These are phyloP conservation scores for Phytophthora pini DNA, from an alignment of 352 stramenopile species.

Conservation along the genomic window DNA sequence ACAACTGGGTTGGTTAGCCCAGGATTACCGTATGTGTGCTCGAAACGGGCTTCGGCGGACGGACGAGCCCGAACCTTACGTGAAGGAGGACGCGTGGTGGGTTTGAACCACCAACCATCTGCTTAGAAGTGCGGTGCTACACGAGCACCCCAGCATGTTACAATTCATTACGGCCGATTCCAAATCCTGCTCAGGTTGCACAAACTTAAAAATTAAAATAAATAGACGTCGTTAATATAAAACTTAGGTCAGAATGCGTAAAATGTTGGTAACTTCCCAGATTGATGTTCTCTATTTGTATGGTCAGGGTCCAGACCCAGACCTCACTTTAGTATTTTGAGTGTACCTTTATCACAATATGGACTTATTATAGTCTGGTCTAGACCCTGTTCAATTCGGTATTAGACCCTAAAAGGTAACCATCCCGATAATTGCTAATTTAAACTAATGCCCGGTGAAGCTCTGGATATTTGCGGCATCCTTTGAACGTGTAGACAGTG, in stretches of 20 bases:
- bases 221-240: too few species aligned
- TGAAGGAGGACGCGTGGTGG: neutral
- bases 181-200: too few species aligned
- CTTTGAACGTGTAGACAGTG: too few species aligned
- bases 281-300: neutral
- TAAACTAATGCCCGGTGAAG: too few species aligned
- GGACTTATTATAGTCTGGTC: neutral
- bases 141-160: neutral
- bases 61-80: neutral
- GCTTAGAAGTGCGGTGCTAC: neutral
- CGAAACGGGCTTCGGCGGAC: neutral
- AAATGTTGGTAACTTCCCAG: neutral
- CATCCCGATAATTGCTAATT: too few species aligned
- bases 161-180: too few species aligned
- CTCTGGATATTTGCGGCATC: too few species aligned
- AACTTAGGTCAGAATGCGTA: neutral
- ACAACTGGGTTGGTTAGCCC: neutral
- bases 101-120: neutral
- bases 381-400: neutral
- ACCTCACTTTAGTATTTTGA: neutral
- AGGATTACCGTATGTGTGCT: neutral
- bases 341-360: neutral
- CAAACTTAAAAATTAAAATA: too few species aligned
- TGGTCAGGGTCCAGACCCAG: neutral
- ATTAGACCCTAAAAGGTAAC: neutral